Percentiles rank a stretch among this genome's conserved stretches.
These are phyloP conservation scores for Kwoniella bestiolae DNA, from an alignment of 768 basidiomycete species.

Conservation along the genomic window DNA sequence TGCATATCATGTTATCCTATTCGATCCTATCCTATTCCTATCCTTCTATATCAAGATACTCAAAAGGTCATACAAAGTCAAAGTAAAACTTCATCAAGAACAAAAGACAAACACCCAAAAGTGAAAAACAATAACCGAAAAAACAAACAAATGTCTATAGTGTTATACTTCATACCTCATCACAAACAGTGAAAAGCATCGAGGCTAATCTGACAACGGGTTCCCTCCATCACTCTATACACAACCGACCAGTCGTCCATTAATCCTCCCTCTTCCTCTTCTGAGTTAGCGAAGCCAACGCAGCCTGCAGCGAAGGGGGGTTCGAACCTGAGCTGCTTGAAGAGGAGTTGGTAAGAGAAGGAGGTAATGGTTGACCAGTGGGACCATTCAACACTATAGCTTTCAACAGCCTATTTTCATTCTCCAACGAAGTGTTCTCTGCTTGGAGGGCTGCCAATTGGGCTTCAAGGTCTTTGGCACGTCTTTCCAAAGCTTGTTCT, in stretches of 20 bases:
- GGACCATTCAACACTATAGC: constrained; percentile 42
- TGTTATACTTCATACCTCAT: not conserved
- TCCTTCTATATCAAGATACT: not conserved
- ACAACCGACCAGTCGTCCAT: not conserved
- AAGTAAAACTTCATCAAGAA: not conserved
- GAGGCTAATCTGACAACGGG: not conserved
- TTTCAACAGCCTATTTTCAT: constrained; percentile 49
- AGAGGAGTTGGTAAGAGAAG: not conserved
- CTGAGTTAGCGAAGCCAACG: constrained; percentile 22
- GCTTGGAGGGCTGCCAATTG: constrained; percentile 41
- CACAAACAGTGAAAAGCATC: not conserved
- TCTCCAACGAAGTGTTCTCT: constrained; percentile 47
- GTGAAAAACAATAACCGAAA: not conserved
- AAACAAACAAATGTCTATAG: not conserved
- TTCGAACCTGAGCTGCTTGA: not conserved
- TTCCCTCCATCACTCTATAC: too few relatives aligned
- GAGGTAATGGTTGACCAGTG: constrained; percentile 3
- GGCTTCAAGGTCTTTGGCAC: constrained; percentile 49
- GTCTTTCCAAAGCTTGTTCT: constrained; percentile 51
- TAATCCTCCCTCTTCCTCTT: constrained; percentile 30
- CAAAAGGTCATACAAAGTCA: not conserved
- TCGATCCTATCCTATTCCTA: not conserved
- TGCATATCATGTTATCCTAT: not conserved
- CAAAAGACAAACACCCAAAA: not conserved
- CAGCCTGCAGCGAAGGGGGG: constrained; percentile 13